Conservation (phyloP, 306 rosid species). For the Hippophae rhamnoides region DNA sequence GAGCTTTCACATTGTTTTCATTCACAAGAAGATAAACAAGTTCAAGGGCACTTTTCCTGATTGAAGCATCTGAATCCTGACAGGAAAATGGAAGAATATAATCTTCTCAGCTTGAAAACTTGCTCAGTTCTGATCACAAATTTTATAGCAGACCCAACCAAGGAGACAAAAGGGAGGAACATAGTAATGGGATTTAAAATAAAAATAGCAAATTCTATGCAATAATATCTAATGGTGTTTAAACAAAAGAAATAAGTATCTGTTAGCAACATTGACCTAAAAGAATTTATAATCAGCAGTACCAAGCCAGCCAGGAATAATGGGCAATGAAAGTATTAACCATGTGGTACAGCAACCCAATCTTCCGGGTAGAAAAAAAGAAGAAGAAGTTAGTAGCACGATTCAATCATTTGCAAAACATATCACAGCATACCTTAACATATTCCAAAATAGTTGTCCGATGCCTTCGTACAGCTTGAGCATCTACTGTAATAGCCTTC, state of each 20-base stretch:
- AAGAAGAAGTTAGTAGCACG: not conserved
- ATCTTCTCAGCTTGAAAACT: conserved; percentile 17
- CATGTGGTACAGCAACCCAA: too few relatives aligned
- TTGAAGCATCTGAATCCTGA: conserved; percentile 95
- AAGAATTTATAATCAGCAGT: too few relatives aligned
- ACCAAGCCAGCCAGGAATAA: too few relatives aligned
- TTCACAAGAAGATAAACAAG: conserved; percentile 84
- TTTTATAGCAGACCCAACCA: not conserved
- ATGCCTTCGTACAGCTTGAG: conserved; percentile 98
- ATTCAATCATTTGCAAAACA: conserved; percentile 7
- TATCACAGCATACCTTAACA: conserved; percentile 57
- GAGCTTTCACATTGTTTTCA: conserved; percentile 78
- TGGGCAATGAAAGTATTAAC: too few relatives aligned
- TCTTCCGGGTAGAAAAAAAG: not conserved
- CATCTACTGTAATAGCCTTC: conserved; percentile 89
- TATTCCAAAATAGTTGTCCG: conserved; percentile 93
- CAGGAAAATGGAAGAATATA: conserved; percentile 18
- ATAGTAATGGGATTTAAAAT: not conserved
- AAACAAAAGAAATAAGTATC: too few relatives aligned
- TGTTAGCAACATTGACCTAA: too few relatives aligned
- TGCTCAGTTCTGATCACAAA: not conserved
- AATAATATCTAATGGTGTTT: too few relatives aligned
- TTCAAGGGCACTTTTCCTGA: conserved; percentile 95
- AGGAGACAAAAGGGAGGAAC: too few relatives aligned
- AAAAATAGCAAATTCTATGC: conserved; percentile 2